phyloP scores from a whole-genome alignment of 2,329 filamentous ascomycete genomes.

The Nectriaceae sp. region DNA sequence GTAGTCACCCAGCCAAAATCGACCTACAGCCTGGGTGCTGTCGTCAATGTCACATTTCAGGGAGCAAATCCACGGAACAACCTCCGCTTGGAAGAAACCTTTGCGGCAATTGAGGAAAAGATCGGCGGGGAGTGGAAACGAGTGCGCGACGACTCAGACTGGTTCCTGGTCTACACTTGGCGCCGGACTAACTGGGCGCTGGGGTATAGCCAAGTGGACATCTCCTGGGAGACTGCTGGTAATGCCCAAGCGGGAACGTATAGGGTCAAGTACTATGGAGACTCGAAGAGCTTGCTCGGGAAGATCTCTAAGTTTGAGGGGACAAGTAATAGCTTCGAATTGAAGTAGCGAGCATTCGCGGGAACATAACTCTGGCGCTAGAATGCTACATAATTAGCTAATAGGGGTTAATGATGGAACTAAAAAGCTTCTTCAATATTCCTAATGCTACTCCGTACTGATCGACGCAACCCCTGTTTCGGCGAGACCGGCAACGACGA shows the following conservation, averaged over 20 bases:
- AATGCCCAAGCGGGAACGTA: conserved; percentile 67
- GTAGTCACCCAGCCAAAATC: conserved; percentile 56
- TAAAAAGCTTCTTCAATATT: no score
- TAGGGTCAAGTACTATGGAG: conserved; percentile 80
- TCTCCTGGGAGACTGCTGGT: conserved; percentile 69
- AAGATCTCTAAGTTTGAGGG: conserved; percentile 1
- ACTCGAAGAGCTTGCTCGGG: conserved; percentile 63
- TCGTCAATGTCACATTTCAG: conserved; percentile 70
- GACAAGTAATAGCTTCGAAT: not conserved
- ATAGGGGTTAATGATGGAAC: no score
- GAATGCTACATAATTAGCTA: no score
- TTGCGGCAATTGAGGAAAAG: conserved; percentile 71
- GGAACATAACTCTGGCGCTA: no score
- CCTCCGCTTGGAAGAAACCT: conserved; percentile 76
- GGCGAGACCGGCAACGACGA: no score
- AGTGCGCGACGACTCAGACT: conserved; percentile 76
- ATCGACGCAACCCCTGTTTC: no score
- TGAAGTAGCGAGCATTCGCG: not conserved
- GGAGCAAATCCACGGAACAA: conserved; percentile 92
- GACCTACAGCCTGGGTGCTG: conserved; percentile 60
- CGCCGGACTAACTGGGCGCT: conserved; percentile 67
- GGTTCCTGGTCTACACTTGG: conserved; percentile 83
- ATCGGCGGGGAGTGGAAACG: conserved; percentile 57
- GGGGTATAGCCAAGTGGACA: conserved; percentile 75
- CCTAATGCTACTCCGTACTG: no score